Conservation (phyloP, 2,329 filamentous ascomycete species). For the Botrytis cinerea region DNA sequence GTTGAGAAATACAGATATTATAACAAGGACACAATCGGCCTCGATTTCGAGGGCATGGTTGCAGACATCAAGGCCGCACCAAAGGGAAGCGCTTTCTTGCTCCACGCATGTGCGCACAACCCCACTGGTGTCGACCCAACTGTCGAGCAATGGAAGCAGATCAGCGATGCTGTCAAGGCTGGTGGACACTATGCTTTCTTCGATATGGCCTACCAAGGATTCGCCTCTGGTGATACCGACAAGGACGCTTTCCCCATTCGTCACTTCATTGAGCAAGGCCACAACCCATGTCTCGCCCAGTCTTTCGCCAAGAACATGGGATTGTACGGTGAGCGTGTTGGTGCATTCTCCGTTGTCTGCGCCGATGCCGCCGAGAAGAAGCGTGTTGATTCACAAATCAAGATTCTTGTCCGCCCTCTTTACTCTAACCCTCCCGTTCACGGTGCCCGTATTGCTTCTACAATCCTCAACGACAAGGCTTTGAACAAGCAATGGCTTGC, state of each 20-base stretch:
- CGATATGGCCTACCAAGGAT: slow-evolving; percentile 99
- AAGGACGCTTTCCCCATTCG: slow-evolving; percentile 91
- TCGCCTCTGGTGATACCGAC: slow-evolving; percentile 89
- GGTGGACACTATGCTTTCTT: slow-evolving; percentile 94
- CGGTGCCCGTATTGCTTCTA: slow-evolving; percentile 88
- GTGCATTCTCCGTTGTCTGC: slow-evolving; percentile 91
- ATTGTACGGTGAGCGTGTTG: slow-evolving; percentile 97
- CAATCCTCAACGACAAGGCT: slow-evolving; percentile 82
- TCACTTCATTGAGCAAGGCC: slow-evolving; percentile 90
- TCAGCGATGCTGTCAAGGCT: slow-evolving; percentile 82
- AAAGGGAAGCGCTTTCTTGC: slow-evolving; percentile 82
- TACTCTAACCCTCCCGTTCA: slow-evolving; percentile 99
- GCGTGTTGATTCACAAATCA: slow-evolving; percentile 94
- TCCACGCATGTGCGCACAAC: slow-evolving; percentile 98
- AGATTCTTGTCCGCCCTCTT: slow-evolving; percentile 93
- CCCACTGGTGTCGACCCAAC: slow-evolving; percentile 96
- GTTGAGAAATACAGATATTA: slow-evolving; percentile 98
- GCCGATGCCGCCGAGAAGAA: slow-evolving; percentile 87
- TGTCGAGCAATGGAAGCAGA: slow-evolving; percentile 86
- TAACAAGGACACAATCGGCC: slow-evolving; percentile 96
- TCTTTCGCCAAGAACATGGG: slow-evolving; percentile 99
- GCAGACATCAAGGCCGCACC: slow-evolving; percentile 88
- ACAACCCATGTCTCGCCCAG: slow-evolving; percentile 85
- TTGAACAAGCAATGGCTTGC: slow-evolving; percentile 93
- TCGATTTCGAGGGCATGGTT: slow-evolving; percentile 94